phyloP scores from a whole-genome alignment of 2,329 filamentous ascomycete genomes.

The Pyrenophora tritici-repentis region DNA sequence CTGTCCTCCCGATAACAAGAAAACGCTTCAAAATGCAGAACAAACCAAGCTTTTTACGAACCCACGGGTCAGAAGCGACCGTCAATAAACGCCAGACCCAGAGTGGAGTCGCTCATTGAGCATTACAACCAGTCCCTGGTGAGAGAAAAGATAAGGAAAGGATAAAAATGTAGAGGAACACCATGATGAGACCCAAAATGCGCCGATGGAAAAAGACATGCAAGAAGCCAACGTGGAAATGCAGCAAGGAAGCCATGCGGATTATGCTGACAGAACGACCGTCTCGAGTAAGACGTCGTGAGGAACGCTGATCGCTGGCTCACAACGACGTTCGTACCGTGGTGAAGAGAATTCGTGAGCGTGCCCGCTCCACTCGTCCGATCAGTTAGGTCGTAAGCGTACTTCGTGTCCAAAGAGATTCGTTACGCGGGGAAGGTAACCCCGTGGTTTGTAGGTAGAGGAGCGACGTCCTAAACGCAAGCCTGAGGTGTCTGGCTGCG shows the following conservation, averaged over 20 bases:
- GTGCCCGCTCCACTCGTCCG: constrained; percentile 45
- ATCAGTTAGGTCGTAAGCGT: constrained; percentile 42
- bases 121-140: constrained; percentile 43
- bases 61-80: constrained; percentile 27
- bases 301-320: constrained; percentile 27
- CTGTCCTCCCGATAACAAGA: constrained; percentile 26
- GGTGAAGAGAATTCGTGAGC: constrained; percentile 43
- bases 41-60: constrained; percentile 40
- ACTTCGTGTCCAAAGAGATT: constrained; percentile 46
- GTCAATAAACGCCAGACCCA: constrained; percentile 31
- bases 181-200: constrained; percentile 26
- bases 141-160: constrained; percentile 20
- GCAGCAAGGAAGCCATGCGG: constrained; percentile 38
- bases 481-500: constrained; percentile 52
- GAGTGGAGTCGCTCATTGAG: constrained; percentile 39
- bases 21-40: constrained; percentile 40
- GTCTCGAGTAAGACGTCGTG: constrained; percentile 18
- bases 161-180: constrained; percentile 27
- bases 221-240: constrained; percentile 42
- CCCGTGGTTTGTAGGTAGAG: constrained; percentile 12
- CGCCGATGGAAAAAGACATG: constrained; percentile 39
- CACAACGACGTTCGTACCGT: constrained; percentile 37
- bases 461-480: constrained; percentile 34
- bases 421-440: constrained; percentile 30
- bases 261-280: constrained; percentile 33